phyloP scores from a whole-genome alignment of 352 stramenopile genomes.

The Globisporangium uncinulatum region DNA sequence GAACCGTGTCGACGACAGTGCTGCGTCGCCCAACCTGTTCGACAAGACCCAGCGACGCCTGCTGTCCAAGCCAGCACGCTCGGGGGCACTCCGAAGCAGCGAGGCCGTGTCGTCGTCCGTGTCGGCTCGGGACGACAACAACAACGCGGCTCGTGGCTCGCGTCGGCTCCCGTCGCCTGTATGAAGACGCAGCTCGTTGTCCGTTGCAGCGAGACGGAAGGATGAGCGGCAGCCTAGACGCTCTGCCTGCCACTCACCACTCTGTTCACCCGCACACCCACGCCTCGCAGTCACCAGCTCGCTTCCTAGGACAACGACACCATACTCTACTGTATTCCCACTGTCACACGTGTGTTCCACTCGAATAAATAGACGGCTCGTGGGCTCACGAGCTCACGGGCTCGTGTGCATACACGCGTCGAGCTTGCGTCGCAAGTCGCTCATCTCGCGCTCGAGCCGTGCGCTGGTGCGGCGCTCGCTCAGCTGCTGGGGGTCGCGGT shows the following conservation, averaged over 20 bases:
- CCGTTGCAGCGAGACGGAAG: neutral
- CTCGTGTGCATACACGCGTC: constrained; percentile 41
- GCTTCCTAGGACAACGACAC: neutral
- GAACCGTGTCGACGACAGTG: constrained; percentile 1
- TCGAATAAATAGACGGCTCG: constrained; percentile 4
- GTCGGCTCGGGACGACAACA: too few relatives aligned
- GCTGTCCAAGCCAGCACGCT: neutral
- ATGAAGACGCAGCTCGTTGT: neutral
- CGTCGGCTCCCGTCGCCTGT: constrained; percentile 7
- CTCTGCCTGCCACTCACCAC: neutral
- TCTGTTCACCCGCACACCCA: neutral
- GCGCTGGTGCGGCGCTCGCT: constrained; percentile 16
- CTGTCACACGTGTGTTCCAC: neutral
- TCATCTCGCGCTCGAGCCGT: constrained; percentile 50
- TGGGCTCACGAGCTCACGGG: neutral
- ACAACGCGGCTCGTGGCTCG: neutral
- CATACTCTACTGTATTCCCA: too few relatives aligned
- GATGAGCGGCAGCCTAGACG: neutral
- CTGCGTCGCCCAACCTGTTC: constrained; percentile 9
- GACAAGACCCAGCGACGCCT: neutral
- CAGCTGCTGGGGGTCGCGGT: neutral
- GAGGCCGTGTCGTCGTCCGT: neutral
- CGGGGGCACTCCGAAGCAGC: neutral
- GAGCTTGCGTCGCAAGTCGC: constrained; percentile 43
- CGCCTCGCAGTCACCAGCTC: neutral